A percentile compares a stretch with the other conserved stretches of the same genome.
phyloP scores from a whole-genome alignment of 176 grass and related monocot species.

The Rhipidocladum racemiflorum region DNA sequence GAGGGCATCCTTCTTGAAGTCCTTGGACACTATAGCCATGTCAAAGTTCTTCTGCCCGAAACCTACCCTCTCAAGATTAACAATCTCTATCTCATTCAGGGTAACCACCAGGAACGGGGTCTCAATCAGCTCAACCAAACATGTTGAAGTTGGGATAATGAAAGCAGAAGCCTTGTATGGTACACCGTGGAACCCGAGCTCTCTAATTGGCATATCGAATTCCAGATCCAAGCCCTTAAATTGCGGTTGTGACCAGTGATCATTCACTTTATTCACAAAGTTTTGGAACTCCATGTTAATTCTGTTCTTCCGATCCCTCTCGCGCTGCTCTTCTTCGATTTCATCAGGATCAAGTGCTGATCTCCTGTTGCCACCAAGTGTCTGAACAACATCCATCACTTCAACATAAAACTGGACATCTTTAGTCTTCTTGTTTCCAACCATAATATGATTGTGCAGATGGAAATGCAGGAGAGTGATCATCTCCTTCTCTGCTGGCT shows the following conservation, averaged over 20 bases:
- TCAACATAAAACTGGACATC: slow-evolving; percentile 68
- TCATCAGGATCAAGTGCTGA: slow-evolving; percentile 64
- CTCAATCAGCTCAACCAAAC: slow-evolving; percentile 56
- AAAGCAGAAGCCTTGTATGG: slow-evolving; percentile 49
- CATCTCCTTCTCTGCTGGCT: slow-evolving; percentile 62
- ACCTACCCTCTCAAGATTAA: slow-evolving; percentile 54
- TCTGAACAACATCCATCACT: slow-evolving; percentile 67
- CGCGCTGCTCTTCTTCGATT: slow-evolving; percentile 60
- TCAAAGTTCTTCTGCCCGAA: slow-evolving; percentile 46
- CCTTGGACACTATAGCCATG: slow-evolving; percentile 61
- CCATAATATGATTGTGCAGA: slow-evolving; percentile 66
- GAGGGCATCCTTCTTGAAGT: slow-evolving; percentile 58
- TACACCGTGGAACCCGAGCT: slow-evolving; percentile 62
- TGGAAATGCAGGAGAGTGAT: slow-evolving; percentile 56
- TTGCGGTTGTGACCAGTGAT: slow-evolving; percentile 52
- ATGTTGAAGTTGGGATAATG: slow-evolving; percentile 60
- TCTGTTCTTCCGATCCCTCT: slow-evolving; percentile 55
- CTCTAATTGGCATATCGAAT: slow-evolving; percentile 54
- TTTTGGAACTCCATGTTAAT: slow-evolving; percentile 63
- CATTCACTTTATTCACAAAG: slow-evolving; percentile 54
- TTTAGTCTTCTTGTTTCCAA: slow-evolving; percentile 58
- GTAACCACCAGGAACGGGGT: slow-evolving; percentile 50
- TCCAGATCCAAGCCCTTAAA: slow-evolving; percentile 50
- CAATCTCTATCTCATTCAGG: slow-evolving; percentile 59
- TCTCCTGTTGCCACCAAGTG: slow-evolving; percentile 43